Conservation (phyloP, 148 eudicot genomes). For the Talinum fruticosum region DNA sequence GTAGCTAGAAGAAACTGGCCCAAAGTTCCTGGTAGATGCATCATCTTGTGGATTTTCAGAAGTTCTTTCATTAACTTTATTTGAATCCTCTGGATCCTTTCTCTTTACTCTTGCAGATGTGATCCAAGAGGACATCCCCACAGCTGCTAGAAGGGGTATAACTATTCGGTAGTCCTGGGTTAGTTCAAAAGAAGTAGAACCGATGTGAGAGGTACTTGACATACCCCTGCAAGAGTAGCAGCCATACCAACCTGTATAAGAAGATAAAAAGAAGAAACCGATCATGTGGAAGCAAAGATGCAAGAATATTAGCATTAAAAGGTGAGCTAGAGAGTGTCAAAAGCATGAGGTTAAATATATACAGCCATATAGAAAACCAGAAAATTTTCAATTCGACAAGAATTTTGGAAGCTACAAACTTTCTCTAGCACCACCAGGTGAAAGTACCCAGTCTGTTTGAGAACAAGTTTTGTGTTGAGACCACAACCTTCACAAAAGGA, state of each 20-base stretch:
- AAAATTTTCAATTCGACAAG: background rate
- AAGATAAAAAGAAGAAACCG: slow-evolving; percentile 17
- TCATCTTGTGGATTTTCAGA: slow-evolving; percentile 23
- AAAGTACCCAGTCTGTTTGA: background rate
- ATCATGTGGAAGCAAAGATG: background rate
- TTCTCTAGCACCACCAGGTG: background rate
- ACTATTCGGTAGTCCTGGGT: slow-evolving; percentile 95
- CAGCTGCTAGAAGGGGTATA: slow-evolving; percentile 91
- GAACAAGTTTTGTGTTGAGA: background rate
- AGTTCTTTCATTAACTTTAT: slow-evolving; percentile 27
- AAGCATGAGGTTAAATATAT: background rate
- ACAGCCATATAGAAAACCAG: background rate
- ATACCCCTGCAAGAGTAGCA: slow-evolving; percentile 97
- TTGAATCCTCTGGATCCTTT: slow-evolving; percentile 22
- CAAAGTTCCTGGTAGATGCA: slow-evolving; percentile 22
- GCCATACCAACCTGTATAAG: slow-evolving; percentile 90
- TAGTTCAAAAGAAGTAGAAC: slow-evolving; percentile 87
- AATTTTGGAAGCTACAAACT: too few species aligned
- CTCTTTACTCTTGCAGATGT: slow-evolving; percentile 63
- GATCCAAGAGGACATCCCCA: slow-evolving; percentile 84
- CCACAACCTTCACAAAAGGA: background rate
- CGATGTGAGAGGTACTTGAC: slow-evolving; percentile 89
- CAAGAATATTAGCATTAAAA: background rate
- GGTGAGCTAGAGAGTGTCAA: background rate
- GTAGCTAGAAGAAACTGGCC: slow-evolving; percentile 22